Conservation (phyloP, 768 basidiomycete genomes). For the Clavulina sp. region DNA sequence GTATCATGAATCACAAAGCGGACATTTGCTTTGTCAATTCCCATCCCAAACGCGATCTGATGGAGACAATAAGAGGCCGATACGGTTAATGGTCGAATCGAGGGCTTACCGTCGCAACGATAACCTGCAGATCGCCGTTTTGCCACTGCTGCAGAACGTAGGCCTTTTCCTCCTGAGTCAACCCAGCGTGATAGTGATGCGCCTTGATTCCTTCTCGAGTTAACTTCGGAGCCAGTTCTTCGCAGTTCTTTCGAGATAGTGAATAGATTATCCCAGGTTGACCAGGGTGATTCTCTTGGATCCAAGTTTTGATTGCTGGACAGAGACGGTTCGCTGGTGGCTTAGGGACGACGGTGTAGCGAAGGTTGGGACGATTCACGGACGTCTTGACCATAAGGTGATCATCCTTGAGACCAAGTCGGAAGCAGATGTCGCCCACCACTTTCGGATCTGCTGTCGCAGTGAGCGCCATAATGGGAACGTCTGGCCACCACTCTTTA, state of each 20-base stretch:
- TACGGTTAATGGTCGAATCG: neutral
- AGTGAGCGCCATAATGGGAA: constrained; percentile 92
- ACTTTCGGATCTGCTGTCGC: constrained; percentile 78
- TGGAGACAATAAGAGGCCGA: constrained; percentile 1
- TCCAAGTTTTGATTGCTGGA: constrained; percentile 46
- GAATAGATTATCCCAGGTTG: constrained; percentile 81
- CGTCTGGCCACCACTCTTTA: constrained; percentile 47
- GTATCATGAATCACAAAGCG: constrained; percentile 84
- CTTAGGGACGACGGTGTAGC: constrained; percentile 48
- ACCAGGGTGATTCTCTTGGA: constrained; percentile 36
- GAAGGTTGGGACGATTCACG: constrained; percentile 87
- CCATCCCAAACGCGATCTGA: constrained; percentile 95
- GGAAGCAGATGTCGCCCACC: constrained; percentile 57
- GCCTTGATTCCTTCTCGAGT: constrained; percentile 44
- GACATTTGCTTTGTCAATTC: constrained; percentile 67
- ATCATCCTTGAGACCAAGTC: constrained; percentile 45
- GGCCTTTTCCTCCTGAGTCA: constrained; percentile 45
- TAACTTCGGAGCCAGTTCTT: constrained; percentile 58
- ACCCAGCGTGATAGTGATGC: constrained; percentile 71
- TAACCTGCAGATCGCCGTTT: constrained; percentile 48
- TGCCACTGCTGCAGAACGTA: constrained; percentile 58
- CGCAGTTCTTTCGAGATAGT: constrained; percentile 50
- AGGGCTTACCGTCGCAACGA: constrained; percentile 72
- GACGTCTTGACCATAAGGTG: constrained; percentile 31
- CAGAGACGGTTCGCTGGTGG: constrained; percentile 26